Evolutionary conservation across 768 basidiomycete genomes (phyloP).

Genomic region (Mycena albidolilacea): DNA sequence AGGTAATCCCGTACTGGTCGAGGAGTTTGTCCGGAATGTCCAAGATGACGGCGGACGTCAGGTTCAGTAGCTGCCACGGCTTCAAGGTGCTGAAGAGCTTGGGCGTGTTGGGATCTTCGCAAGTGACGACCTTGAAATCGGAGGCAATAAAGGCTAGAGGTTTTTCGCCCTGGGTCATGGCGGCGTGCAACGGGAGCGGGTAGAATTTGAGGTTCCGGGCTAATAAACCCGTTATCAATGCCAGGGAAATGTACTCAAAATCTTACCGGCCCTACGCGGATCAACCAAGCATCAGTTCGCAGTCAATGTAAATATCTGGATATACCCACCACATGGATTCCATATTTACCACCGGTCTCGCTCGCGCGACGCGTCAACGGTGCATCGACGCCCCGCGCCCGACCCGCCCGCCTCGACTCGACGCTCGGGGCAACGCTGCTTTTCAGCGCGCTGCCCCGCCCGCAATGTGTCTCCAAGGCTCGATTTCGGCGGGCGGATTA

Average conservation of each 20-base stretch:
- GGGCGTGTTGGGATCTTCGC: neutral
- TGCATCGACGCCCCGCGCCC: too few relatives aligned
- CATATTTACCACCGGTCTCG: too few relatives aligned
- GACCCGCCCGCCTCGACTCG: too few relatives aligned
- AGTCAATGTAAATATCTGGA: too few relatives aligned
- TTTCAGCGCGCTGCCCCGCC: too few relatives aligned
- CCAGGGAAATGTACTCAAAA: too few relatives aligned
- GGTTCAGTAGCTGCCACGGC: neutral
- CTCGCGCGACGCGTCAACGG: too few relatives aligned
- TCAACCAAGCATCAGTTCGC: too few relatives aligned
- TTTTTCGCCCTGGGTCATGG: conserved; percentile 46
- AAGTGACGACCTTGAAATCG: conserved; percentile 46
- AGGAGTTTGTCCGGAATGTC: neutral
- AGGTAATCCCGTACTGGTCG: neutral
- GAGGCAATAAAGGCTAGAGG: conserved; percentile 49
- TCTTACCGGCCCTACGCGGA: too few relatives aligned
- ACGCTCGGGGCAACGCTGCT: too few relatives aligned
- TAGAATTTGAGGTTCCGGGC: conserved; percentile 66
- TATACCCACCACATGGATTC: too few relatives aligned
- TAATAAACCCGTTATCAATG: conserved; percentile 15
- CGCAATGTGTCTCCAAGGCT: neutral
- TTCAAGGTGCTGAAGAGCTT: neutral
- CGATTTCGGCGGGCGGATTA: too few relatives aligned
- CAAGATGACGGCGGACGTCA: neutral
- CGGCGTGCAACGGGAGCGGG: conserved; percentile 54